Base-by-base conservation (phyloP, 2,329 filamentous ascomycete genomes). In the Curvularia sp. region DNA sequence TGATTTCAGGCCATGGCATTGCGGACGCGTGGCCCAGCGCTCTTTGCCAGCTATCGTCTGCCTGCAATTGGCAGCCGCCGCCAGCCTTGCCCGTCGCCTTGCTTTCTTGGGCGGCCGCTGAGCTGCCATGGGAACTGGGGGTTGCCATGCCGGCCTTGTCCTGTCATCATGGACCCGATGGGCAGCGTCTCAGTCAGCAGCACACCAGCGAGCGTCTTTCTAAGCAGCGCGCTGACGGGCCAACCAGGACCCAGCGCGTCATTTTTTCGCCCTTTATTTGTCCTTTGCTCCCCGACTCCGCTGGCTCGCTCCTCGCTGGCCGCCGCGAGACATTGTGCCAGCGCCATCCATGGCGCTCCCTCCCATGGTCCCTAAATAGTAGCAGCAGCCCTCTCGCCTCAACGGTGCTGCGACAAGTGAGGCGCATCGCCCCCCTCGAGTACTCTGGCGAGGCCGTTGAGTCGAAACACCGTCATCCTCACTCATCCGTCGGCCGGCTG, bases 101-200 rank as follows among this genome's bases (percentile, higher is more conserved):
- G 39, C 15, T 38, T 18, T 31, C 30, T 31, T 31, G 30, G 28
- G 28, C 22, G 28, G 28, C 22, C 4, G 22, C 22, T 24, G 22
- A 3, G 22, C 22, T 24, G 22, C 22, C 22, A 3, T 24, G 22
- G 22, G 4, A 24, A 4, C 22, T 24, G 22, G 4, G 22, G 12
- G 31, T 5, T 33, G 31, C 31, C 10, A 33, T 8, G 28, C 13
- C 33, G 33, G 15, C 9, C 33, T 35, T n/a, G 26, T 26, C 44
- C 22, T 33, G 26, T 35, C 35, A 28, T 30, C 35, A 22, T 13
- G 5, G 12, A 38, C 28, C 28, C 18, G 15, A 24, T 24, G 15
- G 22, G 33, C 15, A 13, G 18, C 41, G 49, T 38, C 47, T 38
- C 49, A 38, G 57, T 60, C 57, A 57, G 60, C 60, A 57, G 48